phyloP scores from a whole-genome alignment of 208 protist species.

The Herpetomonas samuelpessoai region DNA sequence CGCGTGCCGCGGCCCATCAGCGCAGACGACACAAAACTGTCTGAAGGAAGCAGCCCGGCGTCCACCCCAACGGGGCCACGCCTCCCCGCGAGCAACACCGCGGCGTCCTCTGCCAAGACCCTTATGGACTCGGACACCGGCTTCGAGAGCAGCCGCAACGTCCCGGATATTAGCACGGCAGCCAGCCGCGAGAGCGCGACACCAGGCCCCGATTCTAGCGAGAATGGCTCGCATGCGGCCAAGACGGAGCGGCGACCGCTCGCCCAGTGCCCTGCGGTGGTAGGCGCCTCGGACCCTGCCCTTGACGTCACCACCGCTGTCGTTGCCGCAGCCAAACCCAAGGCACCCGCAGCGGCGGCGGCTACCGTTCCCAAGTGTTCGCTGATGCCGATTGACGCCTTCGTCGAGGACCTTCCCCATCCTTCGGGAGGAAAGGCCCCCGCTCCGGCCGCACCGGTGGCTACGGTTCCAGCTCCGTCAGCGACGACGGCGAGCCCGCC shows the following conservation, averaged over 20 bases:
- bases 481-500: not conserved
- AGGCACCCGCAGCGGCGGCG: not conserved
- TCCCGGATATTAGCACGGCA: not conserved
- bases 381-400: not conserved
- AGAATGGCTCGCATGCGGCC: not conserved
- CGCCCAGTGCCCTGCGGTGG: not conserved
- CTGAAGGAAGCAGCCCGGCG: not conserved
- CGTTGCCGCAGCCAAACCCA: not conserved
- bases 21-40: no score
- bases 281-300: not conserved
- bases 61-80: not conserved
- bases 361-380: not conserved
- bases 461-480: no score
- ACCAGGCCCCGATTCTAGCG: not conserved
- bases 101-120: not conserved
- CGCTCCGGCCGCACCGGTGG: no score
- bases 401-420: no score
- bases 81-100: not conserved
- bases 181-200: not conserved
- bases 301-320: not conserved
- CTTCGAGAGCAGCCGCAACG: not conserved
- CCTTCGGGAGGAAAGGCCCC: no score
- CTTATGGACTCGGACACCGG: not conserved
- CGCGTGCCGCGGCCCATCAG: no score
- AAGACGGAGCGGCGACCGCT: not conserved